Evolutionary conservation across 345 rosid species (phyloP).

Genomic region (Salix caprea): DNA sequence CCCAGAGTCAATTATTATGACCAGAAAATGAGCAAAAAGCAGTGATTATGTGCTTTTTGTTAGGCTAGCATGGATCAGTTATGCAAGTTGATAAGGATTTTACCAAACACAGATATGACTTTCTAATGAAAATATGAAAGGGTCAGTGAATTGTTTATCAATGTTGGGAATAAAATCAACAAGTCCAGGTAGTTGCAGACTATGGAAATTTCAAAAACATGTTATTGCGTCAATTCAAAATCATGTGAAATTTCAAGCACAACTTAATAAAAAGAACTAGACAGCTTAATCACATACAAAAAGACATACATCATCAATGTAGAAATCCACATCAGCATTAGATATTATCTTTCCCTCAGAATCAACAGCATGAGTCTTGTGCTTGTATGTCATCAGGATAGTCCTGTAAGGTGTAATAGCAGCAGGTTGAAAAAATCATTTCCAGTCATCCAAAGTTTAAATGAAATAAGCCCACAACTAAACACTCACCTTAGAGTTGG

Average conservation of each 20-base stretch:
- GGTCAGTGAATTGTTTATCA: not conserved
- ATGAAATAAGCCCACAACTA: not conserved
- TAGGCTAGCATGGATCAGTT: too few relatives aligned
- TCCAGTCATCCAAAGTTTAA: not conserved
- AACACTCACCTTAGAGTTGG: conserved; percentile 62
- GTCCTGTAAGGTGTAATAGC: conserved; percentile 44
- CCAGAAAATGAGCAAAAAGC: not conserved
- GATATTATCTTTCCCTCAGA: conserved; percentile 68
- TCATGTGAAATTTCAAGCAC: not conserved
- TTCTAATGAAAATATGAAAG: not conserved
- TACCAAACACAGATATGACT: not conserved
- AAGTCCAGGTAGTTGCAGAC: not conserved
- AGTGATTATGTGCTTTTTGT: not conserved
- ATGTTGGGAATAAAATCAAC: not conserved
- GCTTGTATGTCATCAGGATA: conserved; percentile 90
- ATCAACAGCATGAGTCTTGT: conserved; percentile 93
- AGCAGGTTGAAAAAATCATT: not conserved
- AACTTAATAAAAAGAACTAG: not conserved
- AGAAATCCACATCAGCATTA: conserved; percentile 93
- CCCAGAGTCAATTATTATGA: not conserved
- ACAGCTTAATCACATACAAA: not conserved
- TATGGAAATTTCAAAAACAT: not conserved
- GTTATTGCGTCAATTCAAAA: not conserved
- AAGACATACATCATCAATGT: conserved; percentile 63
- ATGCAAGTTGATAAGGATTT: too few relatives aligned